A percentile compares a stretch with the other conserved stretches of the same genome.
Evolutionary conservation across 305 asterid species (phyloP).

Genomic region (Solanum hybrid): DNA sequence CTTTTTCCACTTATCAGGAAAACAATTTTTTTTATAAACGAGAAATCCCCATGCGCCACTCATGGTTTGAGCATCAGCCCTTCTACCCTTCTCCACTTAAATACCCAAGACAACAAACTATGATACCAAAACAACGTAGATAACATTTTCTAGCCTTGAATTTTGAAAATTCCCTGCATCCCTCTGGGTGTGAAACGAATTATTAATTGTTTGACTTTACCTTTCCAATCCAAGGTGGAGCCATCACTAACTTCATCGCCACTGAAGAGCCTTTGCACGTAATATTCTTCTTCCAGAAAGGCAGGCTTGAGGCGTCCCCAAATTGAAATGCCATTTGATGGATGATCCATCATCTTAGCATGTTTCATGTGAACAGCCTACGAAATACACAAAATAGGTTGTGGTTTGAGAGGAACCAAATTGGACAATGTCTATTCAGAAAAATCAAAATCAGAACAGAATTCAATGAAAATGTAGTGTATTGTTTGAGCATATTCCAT

Average conservation of each 20-base stretch:
- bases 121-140: neutral
- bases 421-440: neutral
- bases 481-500: neutral
- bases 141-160: neutral
- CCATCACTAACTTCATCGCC: conserved; percentile 36
- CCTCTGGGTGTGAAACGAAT: neutral
- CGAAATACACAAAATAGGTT: neutral
- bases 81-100: neutral
- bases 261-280: conserved; percentile 49
- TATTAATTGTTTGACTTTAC: conserved; percentile 13
- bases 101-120: neutral
- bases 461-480: neutral
- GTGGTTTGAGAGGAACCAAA: neutral
- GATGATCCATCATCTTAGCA: conserved; percentile 51
- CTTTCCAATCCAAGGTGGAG: conserved; percentile 35
- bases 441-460: neutral
- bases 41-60: neutral
- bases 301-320: conserved; percentile 64
- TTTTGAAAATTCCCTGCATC: neutral
- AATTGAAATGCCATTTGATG: conserved; percentile 64
- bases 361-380: conserved; percentile 51
- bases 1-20: neutral
- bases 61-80: neutral
- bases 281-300: conserved; percentile 51
- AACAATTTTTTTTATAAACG: neutral